phyloP scores from a whole-genome alignment of 140 eudicot genomes.

The Oenanthe javanica region DNA sequence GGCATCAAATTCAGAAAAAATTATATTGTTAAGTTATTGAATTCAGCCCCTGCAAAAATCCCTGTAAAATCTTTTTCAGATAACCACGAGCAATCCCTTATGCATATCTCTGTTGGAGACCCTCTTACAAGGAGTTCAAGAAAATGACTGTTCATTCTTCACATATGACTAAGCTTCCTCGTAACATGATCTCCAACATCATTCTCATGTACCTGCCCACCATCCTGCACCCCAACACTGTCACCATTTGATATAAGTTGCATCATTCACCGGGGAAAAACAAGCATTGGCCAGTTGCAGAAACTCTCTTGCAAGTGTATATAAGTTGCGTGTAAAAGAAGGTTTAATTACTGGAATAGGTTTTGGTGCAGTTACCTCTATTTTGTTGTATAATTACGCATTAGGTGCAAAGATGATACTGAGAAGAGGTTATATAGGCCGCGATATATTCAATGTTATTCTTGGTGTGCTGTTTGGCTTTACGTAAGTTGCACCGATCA shows the following conservation, averaged over 20 bases:
- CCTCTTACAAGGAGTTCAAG: conserved; percentile 58
- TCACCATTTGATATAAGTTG: too few relatives aligned
- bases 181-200: too few relatives aligned
- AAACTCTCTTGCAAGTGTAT: conserved; percentile 4
- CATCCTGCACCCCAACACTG: too few relatives aligned
- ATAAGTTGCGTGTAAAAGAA: conserved; percentile 6
- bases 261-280: too few relatives aligned
- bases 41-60: conserved; percentile 37
- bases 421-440: conserved; percentile 5
- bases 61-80: conserved; percentile 45
- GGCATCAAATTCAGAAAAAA: neutral
- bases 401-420: conserved; percentile 14
- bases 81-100: conserved; percentile 86
- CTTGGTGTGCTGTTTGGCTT: conserved; percentile 13
- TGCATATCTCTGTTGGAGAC: conserved; percentile 75
- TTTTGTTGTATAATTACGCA: conserved; percentile 6
- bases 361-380: conserved; percentile 8
- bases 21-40: conserved; percentile 50
- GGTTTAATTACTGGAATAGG: conserved; percentile 7
- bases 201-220: too few relatives aligned
- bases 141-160: conserved; percentile 63
- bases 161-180: conserved; percentile 47
- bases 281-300: neutral
- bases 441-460: conserved; percentile 10
- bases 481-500: conserved; percentile 7